phyloP scores from a whole-genome alignment of 2,329 filamentous ascomycete species.

The Coccinonectria pachysandricola region DNA sequence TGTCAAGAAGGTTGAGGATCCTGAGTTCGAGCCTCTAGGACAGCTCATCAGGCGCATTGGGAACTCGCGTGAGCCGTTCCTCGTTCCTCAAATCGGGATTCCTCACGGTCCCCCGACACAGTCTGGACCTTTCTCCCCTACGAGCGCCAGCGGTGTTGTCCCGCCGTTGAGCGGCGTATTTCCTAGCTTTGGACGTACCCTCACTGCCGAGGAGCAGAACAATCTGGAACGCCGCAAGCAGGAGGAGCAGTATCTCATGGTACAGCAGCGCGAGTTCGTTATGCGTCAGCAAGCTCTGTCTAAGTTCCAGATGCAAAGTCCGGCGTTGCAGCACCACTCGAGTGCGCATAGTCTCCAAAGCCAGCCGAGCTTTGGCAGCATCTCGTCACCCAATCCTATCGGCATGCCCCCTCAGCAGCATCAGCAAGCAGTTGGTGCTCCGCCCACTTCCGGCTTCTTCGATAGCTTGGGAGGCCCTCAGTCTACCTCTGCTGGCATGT shows the following conservation, averaged over 20 bases:
- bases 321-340: constrained; percentile 74
- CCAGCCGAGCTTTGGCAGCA: constrained; percentile 92
- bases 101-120: constrained; percentile 67
- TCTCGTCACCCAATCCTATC: constrained; percentile 76
- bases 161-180: constrained; percentile 90
- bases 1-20: constrained; percentile 89
- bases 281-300: constrained; percentile 73
- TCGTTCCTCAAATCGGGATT: constrained; percentile 94
- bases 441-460: constrained; percentile 60
- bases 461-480: constrained; percentile 40
- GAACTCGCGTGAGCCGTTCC: constrained; percentile 92
- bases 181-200: constrained; percentile 88
- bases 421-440: constrained; percentile 44
- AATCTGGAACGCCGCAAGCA: constrained; percentile 93
- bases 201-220: constrained; percentile 97
- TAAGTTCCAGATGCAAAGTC: constrained; percentile 53
- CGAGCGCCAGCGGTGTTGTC: constrained; percentile 52
- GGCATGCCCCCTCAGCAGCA: constrained; percentile 39
- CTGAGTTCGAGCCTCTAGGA: constrained; percentile 87
- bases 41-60: constrained; percentile 93
- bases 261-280: constrained; percentile 86
- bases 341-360: constrained; percentile 94
- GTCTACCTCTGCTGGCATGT: constrained; percentile 12
- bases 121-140: constrained; percentile 37
- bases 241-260: constrained; percentile 95